These are phyloP conservation scores for Colletotrichum destructivum DNA, from an alignment of 2,329 filamentous ascomycete genomes.

Conservation along the genomic window DNA sequence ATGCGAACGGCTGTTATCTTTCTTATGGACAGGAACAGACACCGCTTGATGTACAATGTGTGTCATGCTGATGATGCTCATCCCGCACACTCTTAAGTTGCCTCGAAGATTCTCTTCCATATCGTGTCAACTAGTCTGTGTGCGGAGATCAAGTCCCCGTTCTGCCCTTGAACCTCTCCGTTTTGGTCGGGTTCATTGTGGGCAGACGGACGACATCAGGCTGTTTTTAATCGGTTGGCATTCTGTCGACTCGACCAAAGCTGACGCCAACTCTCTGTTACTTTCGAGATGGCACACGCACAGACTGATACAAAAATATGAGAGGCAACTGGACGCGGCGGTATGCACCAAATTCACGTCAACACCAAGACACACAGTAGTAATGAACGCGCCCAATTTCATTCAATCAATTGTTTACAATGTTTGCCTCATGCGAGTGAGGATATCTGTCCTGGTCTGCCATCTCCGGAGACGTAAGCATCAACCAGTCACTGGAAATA, in stretches of 20 bases:
- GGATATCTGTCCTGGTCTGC: background rate
- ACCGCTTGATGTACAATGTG: conserved; percentile 31
- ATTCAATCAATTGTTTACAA: background rate
- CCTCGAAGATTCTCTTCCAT: conserved; percentile 82
- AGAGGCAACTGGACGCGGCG: background rate
- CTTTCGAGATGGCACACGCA: conserved; percentile 34
- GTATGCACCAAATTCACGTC: background rate
- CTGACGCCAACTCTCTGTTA: conserved; percentile 27
- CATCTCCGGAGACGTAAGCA: background rate
- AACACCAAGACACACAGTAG: background rate
- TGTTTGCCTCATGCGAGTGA: background rate
- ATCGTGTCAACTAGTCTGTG: conserved; percentile 96
- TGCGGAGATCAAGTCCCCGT: conserved; percentile 81
- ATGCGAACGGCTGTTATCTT: conserved; percentile 32
- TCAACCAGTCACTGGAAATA: too few species aligned
- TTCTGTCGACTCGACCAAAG: conserved; percentile 28
- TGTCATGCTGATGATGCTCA: conserved; percentile 7
- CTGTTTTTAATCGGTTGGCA: conserved; percentile 21
- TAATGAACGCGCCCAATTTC: background rate
- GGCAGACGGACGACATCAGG: conserved; percentile 41
- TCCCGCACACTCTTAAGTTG: conserved; percentile 97
- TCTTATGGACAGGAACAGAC: conserved; percentile 29
- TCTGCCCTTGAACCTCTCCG: conserved; percentile 61
- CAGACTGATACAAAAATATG: conserved; percentile 39
- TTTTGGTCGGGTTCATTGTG: conserved; percentile 63